phyloP scores from a whole-genome alignment of 1,284 basidiomycete genomes.

The Xerocomus cyaneibrunnescens region DNA sequence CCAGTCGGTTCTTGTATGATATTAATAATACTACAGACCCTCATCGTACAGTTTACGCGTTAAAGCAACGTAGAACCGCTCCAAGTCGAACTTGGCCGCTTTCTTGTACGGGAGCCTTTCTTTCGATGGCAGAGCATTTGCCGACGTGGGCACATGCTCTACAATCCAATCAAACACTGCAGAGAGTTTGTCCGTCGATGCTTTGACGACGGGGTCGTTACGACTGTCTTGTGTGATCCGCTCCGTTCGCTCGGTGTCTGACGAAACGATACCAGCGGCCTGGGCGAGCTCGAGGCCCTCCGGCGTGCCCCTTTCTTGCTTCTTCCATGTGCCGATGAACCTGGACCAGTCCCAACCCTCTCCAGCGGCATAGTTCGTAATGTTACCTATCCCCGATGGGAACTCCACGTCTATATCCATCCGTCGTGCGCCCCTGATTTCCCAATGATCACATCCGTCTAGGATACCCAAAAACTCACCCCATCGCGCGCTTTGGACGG shows the following conservation, averaged over 20 bases:
- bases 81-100: constrained; percentile 53
- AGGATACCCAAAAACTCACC: constrained; percentile 91
- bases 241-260: constrained; percentile 15
- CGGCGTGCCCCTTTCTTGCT: constrained; percentile 41
- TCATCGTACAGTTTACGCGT: constrained; percentile 79
- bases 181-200: constrained; percentile 68
- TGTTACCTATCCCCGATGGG: constrained; percentile 40
- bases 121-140: constrained; percentile 8
- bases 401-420: constrained; percentile 64
- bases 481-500: constrained; percentile 87
- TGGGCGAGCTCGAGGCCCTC: constrained; percentile 24
- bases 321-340: constrained; percentile 59
- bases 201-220: constrained; percentile 59
- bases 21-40: constrained; percentile 50
- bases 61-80: constrained; percentile 74
- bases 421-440: constrained; percentile 81
- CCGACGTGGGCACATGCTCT: constrained; percentile 58
- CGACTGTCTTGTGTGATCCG: constrained; percentile 36
- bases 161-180: constrained; percentile 75
- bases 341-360: constrained; percentile 67
- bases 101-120: constrained; percentile 31
- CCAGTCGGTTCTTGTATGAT: too few relatives aligned
- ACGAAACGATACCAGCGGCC: constrained; percentile 7
- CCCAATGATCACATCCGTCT: constrained; percentile 96
- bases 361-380: constrained; percentile 29